These are phyloP conservation scores for Aureobasidium sp. DNA, from an alignment of 2,329 filamentous ascomycete species.

Conservation along the genomic window DNA sequence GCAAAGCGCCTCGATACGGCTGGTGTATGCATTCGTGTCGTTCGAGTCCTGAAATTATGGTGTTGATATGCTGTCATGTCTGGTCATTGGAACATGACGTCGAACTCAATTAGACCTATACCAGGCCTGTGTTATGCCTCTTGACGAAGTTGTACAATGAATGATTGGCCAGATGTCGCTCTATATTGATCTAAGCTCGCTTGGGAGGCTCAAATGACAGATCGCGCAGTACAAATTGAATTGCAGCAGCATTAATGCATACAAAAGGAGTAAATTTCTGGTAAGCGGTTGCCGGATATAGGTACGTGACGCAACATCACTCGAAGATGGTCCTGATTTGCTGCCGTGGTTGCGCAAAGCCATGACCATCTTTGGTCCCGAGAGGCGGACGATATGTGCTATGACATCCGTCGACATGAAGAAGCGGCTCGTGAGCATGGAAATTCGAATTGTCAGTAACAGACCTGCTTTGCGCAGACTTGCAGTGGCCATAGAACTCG, in stretches of 20 bases:
- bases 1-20: not conserved
- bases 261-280: not conserved
- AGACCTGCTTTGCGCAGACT: no score
- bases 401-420: not conserved
- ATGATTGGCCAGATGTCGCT: not conserved
- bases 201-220: not conserved
- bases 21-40: not conserved
- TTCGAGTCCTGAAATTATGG: not conserved
- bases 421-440: not conserved
- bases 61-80: not conserved
- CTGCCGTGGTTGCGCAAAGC: not conserved
- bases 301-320: conserved; percentile 21
- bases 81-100: not conserved
- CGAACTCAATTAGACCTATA: not conserved
- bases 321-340: not conserved
- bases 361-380: not conserved
- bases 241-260: not conserved
- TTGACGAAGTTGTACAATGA: not conserved
- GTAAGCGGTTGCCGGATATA: not conserved
- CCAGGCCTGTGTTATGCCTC: not conserved
- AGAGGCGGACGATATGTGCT: not conserved
- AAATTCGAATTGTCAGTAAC: not conserved
- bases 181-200: not conserved
- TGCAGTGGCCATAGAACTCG: no score
- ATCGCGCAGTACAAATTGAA: not conserved